A percentile compares a stretch with the other conserved stretches of the same genome.
These are phyloP conservation scores for Neoscytalidium dimidiatum DNA, from an alignment of 2,329 filamentous ascomycete genomes.

Conservation along the genomic window DNA sequence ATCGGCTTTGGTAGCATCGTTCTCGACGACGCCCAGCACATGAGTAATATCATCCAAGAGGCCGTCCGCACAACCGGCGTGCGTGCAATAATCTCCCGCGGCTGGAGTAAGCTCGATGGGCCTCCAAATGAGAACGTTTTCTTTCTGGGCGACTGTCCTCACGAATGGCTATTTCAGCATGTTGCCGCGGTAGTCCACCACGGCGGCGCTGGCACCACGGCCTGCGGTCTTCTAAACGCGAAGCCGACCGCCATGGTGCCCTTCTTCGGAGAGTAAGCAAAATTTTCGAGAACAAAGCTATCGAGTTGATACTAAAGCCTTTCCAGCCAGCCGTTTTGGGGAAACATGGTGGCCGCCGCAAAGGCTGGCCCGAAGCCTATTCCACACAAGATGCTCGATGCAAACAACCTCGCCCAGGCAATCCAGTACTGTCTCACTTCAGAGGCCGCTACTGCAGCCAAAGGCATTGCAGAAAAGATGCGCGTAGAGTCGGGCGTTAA, in stretches of 20 bases:
- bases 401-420: constrained; percentile 46
- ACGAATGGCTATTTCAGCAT: constrained; percentile 61
- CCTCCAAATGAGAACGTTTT: constrained; percentile 44
- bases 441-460: constrained; percentile 39
- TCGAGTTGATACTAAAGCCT: neutral
- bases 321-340: constrained; percentile 54
- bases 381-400: constrained; percentile 47
- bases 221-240: constrained; percentile 54
- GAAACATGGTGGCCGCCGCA: constrained; percentile 51
- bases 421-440: constrained; percentile 48
- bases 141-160: constrained; percentile 55
- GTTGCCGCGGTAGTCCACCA: constrained; percentile 61
- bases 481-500: constrained; percentile 44
- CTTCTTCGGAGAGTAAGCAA: constrained; percentile 54
- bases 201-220: constrained; percentile 61
- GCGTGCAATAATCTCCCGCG: constrained; percentile 57
- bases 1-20: constrained; percentile 62
- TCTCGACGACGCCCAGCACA: constrained; percentile 49
- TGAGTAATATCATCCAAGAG: constrained; percentile 51
- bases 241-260: constrained; percentile 58
- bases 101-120: constrained; percentile 51
- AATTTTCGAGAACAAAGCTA: neutral
- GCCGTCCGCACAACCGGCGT: constrained; percentile 41
- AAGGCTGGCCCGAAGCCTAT: constrained; percentile 54
- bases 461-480: constrained; percentile 44